These are phyloP conservation scores for Apophysomyces elegans DNA, from an alignment of 371 early-diverging fungal genomes.

Conservation along the genomic window DNA sequence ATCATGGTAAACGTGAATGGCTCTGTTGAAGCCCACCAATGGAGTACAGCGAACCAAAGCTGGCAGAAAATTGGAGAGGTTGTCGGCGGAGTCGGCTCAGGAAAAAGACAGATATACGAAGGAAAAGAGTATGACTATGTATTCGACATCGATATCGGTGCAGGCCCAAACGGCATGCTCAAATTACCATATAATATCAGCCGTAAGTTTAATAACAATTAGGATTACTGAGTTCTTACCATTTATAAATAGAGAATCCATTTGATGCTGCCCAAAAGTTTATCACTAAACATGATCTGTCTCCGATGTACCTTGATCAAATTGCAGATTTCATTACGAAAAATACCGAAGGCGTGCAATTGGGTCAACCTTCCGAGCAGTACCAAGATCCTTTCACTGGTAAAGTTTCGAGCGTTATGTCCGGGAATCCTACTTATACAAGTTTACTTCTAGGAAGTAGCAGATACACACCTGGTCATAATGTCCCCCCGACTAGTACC, in stretches of 20 bases:
- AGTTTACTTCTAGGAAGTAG: conserved; percentile 41
- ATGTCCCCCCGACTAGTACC: conserved; percentile 11
- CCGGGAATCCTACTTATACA: not conserved
- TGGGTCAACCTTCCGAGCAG: conserved; percentile 40
- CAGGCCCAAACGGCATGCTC: conserved; percentile 74
- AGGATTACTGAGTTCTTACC: not conserved
- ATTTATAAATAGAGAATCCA: conserved; percentile 79
- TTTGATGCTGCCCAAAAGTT: conserved; percentile 93
- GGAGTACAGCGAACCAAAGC: conserved; percentile 61
- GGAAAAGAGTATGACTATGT: conserved; percentile 97
- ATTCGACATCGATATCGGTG: conserved; percentile 94
- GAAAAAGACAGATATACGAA: conserved; percentile 76
- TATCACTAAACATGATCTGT: conserved; percentile 77
- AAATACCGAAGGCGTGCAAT: conserved; percentile 74
- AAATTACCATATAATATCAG: conserved; percentile 94
- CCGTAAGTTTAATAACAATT: conserved; percentile 37
- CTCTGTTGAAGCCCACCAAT: conserved; percentile 86
- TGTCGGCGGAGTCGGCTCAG: conserved; percentile 84
- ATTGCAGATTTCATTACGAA: conserved; percentile 92
- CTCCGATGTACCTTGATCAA: conserved; percentile 86
- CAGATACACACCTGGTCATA: conserved; percentile 50
- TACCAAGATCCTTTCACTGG: conserved; percentile 77
- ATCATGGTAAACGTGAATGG: conserved; percentile 79
- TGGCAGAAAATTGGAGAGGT: conserved; percentile 97
- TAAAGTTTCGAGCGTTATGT: conserved; percentile 2